Evolutionary conservation across 2,329 filamentous ascomycete genomes (phyloP), one percentile per base, ranked within the genome.

Genomic region (Spiromastix sp.): DNA sequence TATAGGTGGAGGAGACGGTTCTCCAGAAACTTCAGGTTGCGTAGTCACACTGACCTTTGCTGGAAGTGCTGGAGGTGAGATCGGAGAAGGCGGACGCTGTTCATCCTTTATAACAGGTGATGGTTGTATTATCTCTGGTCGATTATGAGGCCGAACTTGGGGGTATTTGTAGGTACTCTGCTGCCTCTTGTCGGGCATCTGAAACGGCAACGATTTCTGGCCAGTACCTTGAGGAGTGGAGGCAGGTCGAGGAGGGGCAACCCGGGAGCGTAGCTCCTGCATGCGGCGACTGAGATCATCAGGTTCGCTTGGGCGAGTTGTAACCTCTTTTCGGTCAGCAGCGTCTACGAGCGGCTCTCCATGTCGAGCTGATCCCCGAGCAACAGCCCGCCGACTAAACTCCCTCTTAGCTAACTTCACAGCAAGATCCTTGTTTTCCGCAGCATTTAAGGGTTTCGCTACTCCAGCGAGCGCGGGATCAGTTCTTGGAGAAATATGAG

Each of bases 341-440:
- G 10, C 16, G n/a, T 21, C 30, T 9, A 25, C 7, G 4, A 20
- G 11, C 5, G 33, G 21, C 10, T 29, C 24, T 24, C 21, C 21
- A n/a, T 24, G n/a, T 13, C 4, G n/a, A 26, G 22, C 21, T 24
- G 16, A 19, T 24, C 11, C 28, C 41, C 75, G 67, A 27, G 67
- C 69, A 10, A 72, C 74, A 47, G 82, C 78, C 44, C 85, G 69
- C 27, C 81, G 70, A 37, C 63, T 67, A 38, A 86, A 71, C 57
- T 93, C 85, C 37, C 73, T 72, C 42, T 79, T 77, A 0, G 85
- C 85, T 19, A 93, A 57, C 44, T 80, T 74, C 5, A 93, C 77
- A 0, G 85, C 86, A 30, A 93, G 61, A 8, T 87, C 79, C 42
- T 77, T 72, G 42, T 93, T 69, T 38, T 85, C 75, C 1, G 70